Base-by-base conservation (phyloP, 2,329 filamentous ascomycete species). In the Diaporthe caulivora region DNA sequence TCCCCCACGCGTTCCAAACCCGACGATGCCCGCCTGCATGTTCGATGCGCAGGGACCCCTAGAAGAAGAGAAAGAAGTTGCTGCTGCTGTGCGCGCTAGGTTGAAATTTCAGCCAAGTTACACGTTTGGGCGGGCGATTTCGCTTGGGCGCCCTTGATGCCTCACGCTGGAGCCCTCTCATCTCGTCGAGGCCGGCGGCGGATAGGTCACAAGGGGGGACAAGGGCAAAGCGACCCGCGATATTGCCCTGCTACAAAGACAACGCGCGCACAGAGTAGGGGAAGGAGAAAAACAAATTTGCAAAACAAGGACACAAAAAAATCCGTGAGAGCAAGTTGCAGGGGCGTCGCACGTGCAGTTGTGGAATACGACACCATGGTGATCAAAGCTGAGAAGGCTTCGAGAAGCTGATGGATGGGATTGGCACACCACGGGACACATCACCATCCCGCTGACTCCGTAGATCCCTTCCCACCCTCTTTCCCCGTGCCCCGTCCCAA, bases 361-460 rank as follows among this genome's bases (percentile, higher is more conserved):
- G n/a, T 49, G 17, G 26, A 58, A 54, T 53, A 37, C 49, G 34
- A 64, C 58, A 31, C 42, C 54, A 57, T 42, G 58, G 29, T 18
- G 17, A 34, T 72, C 49, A 31, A 31, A 64, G 26, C 29, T 53
- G 49, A 53, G 11, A 53, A 44, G 70, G 29, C 40, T 70, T 65
- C 62, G 53, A 54, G 49, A 74, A 51, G 53, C 44, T 42, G 44
- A 65, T 62, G 67, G 67, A 58, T n/a, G n/a, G n/a, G 42, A 70
- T 72, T 72, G 64, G 67, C 49, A 34, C 37, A 40, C 37, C 37
- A 40, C 31, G 24, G 26, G 47, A 68, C 40, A 67, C 64, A 74
- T 70, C 64, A 64, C 55, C 64, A 65, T 49, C 70, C 71, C 40
- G 70, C 44, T 53, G 54, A 55, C 53, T 65, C 70, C 47, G 70